Evolutionary conservation across 768 basidiomycete species (phyloP), one percentile per base, ranked within the genome.

Genomic region (Rhizopogon sp.): DNA sequence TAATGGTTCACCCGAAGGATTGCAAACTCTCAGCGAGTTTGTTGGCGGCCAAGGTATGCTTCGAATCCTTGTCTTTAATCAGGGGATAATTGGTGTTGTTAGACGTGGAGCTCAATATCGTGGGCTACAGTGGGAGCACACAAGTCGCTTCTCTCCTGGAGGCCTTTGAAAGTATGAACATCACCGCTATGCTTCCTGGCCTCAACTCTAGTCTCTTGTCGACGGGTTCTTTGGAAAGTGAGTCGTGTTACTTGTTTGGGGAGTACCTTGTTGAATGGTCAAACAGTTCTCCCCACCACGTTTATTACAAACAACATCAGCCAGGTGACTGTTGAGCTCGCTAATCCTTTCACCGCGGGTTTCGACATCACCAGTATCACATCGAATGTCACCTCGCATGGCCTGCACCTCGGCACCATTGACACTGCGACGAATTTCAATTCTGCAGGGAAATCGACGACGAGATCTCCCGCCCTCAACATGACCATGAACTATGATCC

Each of bases 401-500:
- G 84, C 1, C 79, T 90, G 53, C 63, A 64, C 13, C 74, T 90
- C 35, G 88, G 88, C 0, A 77, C 74, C 20, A 89, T 90, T 58
- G 70, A 78, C 46, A 76, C 79, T 8, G 60, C 69, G 6, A 80
- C 73, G 1, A 72, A 76, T 58, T 87, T 89, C 62, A 66, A 64
- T 11, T 73, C 79, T 0, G 62, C 74, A 6, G 83, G 85, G 9
- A 81, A 83, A 56, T 68, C 75, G 5, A 79, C 75, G 3, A 83
- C 79, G 2, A 69, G 73, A 33, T 87, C 84, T 2, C 87, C 88
- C 7, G 64, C 64, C 6, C 70, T 90, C 55, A 70, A 82, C 55
- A 69, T 88, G 52, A 70, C 81, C 60, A 79, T 89, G 79, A 87
- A 88, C 64, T 77, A 84, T 58, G 82, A 88, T 58, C 85, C 86